phyloP scores from a whole-genome alignment of 441 rosid species.

The Erodium trifolium region DNA sequence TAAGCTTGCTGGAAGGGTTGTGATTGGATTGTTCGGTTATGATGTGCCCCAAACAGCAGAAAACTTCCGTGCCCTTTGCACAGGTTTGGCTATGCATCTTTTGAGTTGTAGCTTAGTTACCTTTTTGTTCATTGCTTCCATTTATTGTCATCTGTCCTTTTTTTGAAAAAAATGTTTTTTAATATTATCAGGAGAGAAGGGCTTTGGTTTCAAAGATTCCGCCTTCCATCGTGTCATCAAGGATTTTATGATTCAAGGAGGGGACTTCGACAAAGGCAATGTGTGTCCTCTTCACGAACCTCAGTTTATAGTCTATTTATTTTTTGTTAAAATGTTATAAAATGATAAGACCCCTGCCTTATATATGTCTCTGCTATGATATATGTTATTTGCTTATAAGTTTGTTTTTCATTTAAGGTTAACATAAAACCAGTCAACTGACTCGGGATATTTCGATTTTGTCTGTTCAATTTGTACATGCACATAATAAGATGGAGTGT shows the following conservation, averaged over 20 bases:
- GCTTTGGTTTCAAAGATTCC: constrained; percentile 82
- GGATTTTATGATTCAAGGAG: constrained; percentile 99
- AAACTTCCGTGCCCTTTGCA: constrained; percentile 91
- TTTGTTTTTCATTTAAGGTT: not conserved
- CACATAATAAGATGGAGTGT: not conserved
- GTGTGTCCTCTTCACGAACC: constrained; percentile 34
- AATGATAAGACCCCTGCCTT: not conserved
- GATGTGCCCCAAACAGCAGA: constrained; percentile 94
- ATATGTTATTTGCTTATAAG: not conserved
- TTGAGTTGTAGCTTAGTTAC: not conserved
- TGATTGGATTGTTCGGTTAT: constrained; percentile 83
- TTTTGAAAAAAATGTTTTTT: not conserved
- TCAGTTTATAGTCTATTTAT: constrained; percentile 2
- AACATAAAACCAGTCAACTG: not conserved
- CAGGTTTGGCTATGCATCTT: constrained; percentile 38
- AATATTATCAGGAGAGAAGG: constrained; percentile 68
- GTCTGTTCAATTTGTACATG: not conserved
- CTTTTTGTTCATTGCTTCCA: not conserved
- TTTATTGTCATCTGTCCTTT: not conserved
- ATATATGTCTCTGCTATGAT: not conserved
- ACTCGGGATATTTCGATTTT: not conserved
- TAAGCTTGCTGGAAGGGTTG: constrained; percentile 79
- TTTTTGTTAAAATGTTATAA: not conserved
- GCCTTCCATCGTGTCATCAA: constrained; percentile 84
- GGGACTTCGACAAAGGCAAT: constrained; percentile 96